Percentiles rank a stretch among this genome's conserved stretches.
Conservation (phyloP, 2,329 filamentous ascomycete species). For the Stenocarpella maydis region DNA sequence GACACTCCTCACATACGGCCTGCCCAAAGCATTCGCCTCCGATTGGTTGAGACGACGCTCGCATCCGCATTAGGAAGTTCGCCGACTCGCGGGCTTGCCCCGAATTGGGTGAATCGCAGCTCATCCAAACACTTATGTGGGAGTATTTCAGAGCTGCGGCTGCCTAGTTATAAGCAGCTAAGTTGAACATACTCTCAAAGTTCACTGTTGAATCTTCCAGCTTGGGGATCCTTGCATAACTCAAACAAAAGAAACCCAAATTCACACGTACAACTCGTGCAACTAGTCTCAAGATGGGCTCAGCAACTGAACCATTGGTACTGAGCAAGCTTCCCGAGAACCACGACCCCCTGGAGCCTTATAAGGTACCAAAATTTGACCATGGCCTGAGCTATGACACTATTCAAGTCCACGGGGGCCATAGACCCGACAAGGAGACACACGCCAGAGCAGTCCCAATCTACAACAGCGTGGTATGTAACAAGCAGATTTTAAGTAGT, state of each 20-base stretch:
- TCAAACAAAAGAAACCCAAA: neutral
- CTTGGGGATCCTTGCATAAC: neutral
- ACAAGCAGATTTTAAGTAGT: accelerated
- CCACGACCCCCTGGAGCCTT: neutral
- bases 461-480: constrained; percentile 13
- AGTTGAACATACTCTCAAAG: no score
- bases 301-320: neutral
- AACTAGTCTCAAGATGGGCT: neutral
- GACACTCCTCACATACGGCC: no score
- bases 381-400: constrained; percentile 7
- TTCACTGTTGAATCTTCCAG: no score
- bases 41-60: neutral
- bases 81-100: neutral
- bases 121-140: neutral
- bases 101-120: neutral
- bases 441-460: constrained; percentile 10
- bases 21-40: neutral
- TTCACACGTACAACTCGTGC: no score
- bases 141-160: no score
- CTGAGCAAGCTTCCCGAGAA: neutral
- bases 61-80: neutral
- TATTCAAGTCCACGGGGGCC: constrained; percentile 1
- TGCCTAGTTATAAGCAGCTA: no score
- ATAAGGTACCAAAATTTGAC: constrained; percentile 16
- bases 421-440: constrained; percentile 21